Evolutionary conservation across 1,139 yeast species (phyloP), one percentile per base, ranked within the genome.

Genomic region (Taphrina betulina): DNA sequence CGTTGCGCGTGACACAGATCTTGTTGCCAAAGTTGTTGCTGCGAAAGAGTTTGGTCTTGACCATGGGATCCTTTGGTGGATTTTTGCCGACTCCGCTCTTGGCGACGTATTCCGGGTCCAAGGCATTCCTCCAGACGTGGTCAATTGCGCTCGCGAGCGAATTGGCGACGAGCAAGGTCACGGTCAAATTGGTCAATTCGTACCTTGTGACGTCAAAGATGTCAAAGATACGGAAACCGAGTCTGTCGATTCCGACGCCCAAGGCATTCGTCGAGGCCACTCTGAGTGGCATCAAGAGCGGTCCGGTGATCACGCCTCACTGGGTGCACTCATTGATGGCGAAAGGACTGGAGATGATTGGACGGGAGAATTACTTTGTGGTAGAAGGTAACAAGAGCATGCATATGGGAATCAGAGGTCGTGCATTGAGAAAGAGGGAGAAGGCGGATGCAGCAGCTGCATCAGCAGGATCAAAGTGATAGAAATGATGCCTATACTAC

Each of bases 51-150:
- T 78, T 92, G 66, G 79, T 94, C 60, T 74, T 92, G 66, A 89
- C 95, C 38, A 88, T 92, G 96, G 96, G 98, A 35, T 90, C 97
- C 1, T 92, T 92, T 68, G 95, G 95, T 54, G 99, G 97, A 1
- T 77, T 89, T 63, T 76, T 87, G 53, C 98, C 98, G 57, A 85
- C 96, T 16, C 96, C 98, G 20, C 78, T 82, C 64, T 78, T 94
- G 66, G 95, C 97, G 20, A 85, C 92, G 5, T 92, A 92, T 73
- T 85, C 97, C 16, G 99, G 98, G 14, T 89, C 97, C 53, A 92
- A 92, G 74, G 90, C 95, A 4, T 92, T 92, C 71, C 76, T 92
- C 66, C 97, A 92, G 72, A 79, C 82, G 57, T 92, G 98, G 98
- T 85, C 92, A 53, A 75, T 78, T 58, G 90, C 96, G 0, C 76